Conservation (phyloP, 2,329 filamentous ascomycete species). For the Seiridium unicorne region DNA sequence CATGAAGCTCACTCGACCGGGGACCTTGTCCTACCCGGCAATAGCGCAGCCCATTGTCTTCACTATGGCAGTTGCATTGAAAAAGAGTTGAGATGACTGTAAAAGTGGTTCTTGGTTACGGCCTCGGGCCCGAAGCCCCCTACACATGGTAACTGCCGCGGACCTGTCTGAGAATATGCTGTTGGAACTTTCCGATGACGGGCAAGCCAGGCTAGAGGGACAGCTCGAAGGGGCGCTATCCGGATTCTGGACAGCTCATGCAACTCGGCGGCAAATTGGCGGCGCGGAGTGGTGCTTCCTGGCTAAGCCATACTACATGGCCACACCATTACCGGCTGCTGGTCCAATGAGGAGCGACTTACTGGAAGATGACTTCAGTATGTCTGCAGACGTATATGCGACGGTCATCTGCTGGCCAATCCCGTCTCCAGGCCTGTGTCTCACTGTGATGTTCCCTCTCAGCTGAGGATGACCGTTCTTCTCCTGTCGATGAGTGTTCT, state of each 20-base stretch:
- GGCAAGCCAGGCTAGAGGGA: not conserved
- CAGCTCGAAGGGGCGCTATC: not conserved
- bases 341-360: not conserved
- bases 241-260: not conserved
- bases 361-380: not conserved
- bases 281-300: not conserved
- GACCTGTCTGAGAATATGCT: not conserved
- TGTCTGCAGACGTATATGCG: not conserved
- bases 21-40: not conserved
- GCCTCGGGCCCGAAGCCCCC: not conserved
- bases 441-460: not conserved
- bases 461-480: not conserved
- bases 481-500: not conserved
- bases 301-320: not conserved
- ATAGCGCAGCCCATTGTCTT: not conserved
- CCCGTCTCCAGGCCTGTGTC: not conserved
- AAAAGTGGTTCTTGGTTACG: not conserved
- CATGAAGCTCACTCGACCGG: not conserved
- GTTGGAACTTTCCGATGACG: not conserved
- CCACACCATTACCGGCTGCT: not conserved
- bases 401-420: not conserved
- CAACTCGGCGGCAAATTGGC: conserved; percentile 6
- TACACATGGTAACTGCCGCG: not conserved
- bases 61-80: too few relatives aligned
- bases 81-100: too few relatives aligned